phyloP scores from a whole-genome alignment of 75 land plant species.

The Cryptomeria japonica region DNA sequence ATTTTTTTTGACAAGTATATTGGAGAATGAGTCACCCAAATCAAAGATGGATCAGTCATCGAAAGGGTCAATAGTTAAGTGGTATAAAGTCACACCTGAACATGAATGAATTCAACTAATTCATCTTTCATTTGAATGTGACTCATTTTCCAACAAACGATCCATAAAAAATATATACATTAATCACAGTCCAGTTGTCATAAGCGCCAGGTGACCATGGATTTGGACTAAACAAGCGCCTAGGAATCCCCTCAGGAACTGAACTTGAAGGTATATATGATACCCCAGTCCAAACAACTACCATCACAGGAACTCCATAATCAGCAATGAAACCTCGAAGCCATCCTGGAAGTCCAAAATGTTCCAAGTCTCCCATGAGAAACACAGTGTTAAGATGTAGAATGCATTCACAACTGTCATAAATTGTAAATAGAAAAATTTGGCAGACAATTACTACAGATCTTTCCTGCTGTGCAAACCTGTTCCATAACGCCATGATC shows the following conservation, averaged over 20 bases:
- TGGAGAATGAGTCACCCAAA: too few relatives aligned
- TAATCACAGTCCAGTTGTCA: slow-evolving; percentile 74
- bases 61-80: neutral
- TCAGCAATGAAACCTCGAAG: slow-evolving; percentile 77
- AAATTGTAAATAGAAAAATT: neutral
- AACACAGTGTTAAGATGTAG: neutral
- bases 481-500: slow-evolving; percentile 72
- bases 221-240: slow-evolving; percentile 83
- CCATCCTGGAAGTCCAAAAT: slow-evolving; percentile 41
- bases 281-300: slow-evolving; percentile 79
- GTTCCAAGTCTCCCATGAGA: neutral
- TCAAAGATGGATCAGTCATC: too few relatives aligned
- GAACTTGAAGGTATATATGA: slow-evolving; percentile 64
- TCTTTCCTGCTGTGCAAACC: slow-evolving; percentile 24
- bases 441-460: neutral
- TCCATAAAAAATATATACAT: slow-evolving; percentile 23
- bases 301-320: slow-evolving; percentile 92
- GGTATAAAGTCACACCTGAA: too few relatives aligned
- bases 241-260: slow-evolving; percentile 70
- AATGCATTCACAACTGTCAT: neutral
- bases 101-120: too few relatives aligned
- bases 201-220: slow-evolving; percentile 84
- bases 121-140: neutral
- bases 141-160: neutral
- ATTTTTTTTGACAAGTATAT: neutral